Conservation (phyloP, 164 flowering plant genomes). For the Tetrastigma voinierianum region DNA sequence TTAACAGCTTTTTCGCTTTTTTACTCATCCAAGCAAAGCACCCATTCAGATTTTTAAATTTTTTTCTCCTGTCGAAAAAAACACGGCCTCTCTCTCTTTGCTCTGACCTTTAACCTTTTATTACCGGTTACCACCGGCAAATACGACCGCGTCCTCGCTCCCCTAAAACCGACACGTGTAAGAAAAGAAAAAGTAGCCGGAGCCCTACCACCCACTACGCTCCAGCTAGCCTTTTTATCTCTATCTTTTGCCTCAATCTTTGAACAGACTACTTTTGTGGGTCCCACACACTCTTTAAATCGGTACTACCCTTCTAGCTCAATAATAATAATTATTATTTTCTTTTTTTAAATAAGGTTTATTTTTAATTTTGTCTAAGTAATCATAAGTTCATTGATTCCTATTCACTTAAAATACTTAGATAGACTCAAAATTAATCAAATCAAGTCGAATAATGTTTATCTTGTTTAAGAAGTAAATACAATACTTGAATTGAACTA, state of each 20-base stretch:
- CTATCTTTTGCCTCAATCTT: not conserved
- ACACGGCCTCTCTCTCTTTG: not conserved
- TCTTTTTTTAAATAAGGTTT: too few relatives aligned
- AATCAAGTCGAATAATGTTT: too few relatives aligned
- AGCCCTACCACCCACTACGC: not conserved
- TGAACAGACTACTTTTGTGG: not conserved
- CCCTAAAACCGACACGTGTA: not conserved
- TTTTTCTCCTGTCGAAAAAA: not conserved
- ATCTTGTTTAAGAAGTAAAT: too few relatives aligned
- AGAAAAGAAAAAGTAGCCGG: too few relatives aligned
- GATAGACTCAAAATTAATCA: too few relatives aligned
- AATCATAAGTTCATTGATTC: too few relatives aligned
- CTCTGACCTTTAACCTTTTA: not conserved
- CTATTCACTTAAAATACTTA: too few relatives aligned
- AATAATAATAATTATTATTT: too few relatives aligned
- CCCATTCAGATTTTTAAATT: not conserved
- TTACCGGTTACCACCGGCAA: not conserved
- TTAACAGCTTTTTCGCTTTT: constrained; percentile 4
- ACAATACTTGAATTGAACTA: too few relatives aligned
- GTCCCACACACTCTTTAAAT: not conserved
- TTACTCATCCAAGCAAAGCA: constrained; percentile 14
- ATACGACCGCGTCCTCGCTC: not conserved
- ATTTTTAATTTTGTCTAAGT: too few relatives aligned
- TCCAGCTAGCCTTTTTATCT: not conserved
- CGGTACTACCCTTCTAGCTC: not conserved